Percentiles rank a stretch among this genome's conserved stretches.
These are phyloP conservation scores for Aspergillus nanangensis DNA, from an alignment of 495 filamentous ascomycete genomes.

Conservation along the genomic window DNA sequence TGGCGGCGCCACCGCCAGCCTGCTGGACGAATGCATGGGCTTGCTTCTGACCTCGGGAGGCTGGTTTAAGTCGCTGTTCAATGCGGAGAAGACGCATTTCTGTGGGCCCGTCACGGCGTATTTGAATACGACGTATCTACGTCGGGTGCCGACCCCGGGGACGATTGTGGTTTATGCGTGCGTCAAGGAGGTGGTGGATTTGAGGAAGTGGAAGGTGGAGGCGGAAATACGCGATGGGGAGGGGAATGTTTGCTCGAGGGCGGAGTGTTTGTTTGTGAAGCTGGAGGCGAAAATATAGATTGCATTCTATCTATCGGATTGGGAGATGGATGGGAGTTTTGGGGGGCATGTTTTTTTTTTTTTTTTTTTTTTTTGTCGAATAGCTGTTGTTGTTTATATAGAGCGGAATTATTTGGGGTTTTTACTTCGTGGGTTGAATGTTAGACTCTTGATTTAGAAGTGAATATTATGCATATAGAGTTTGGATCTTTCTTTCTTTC, in stretches of 20 bases:
- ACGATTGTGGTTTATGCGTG: slow-evolving; percentile 47
- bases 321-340: neutral
- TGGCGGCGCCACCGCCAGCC: slow-evolving; percentile 42
- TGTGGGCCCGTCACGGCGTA: slow-evolving; percentile 46
- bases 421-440: too few relatives aligned
- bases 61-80: neutral
- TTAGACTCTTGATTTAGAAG: too few relatives aligned
- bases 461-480: too few relatives aligned
- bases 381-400: too few relatives aligned
- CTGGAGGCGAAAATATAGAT: slow-evolving; percentile 22
- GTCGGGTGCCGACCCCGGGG: slow-evolving; percentile 49
- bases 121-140: slow-evolving; percentile 52
- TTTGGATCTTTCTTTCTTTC: too few relatives aligned
- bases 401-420: too few relatives aligned
- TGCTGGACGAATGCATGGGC: slow-evolving; percentile 56
- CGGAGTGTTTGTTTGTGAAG: slow-evolving; percentile 42
- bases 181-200: slow-evolving; percentile 28
- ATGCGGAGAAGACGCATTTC: neutral
- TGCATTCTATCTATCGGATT: too few relatives aligned
- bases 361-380: too few relatives aligned
- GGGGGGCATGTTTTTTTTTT: neutral
- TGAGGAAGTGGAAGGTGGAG: slow-evolving; percentile 43
- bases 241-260: slow-evolving; percentile 37
- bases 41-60: slow-evolving; percentile 31
- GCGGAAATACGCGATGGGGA: slow-evolving; percentile 36